Evolutionary conservation across 2,329 filamentous ascomycete genomes (phyloP).

Genomic region (Emydomyces testavorans): DNA sequence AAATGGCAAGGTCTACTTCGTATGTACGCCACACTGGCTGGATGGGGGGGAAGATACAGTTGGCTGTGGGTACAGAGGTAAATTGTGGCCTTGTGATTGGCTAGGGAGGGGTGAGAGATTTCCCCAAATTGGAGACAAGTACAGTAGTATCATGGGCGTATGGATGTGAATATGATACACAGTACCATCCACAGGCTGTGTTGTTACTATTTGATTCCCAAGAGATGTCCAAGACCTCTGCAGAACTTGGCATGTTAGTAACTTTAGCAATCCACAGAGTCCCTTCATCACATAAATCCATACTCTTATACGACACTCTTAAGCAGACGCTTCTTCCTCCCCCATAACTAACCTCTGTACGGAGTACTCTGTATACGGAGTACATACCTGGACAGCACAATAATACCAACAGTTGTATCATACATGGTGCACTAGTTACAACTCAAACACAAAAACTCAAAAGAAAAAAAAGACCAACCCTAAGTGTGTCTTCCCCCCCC

Average conservation of each 20-base stretch:
- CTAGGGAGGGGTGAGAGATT: background rate
- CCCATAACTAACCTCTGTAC: too few species aligned
- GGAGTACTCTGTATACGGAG: too few species aligned
- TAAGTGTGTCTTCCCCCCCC: background rate
- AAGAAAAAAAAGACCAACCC: background rate
- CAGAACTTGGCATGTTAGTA: background rate
- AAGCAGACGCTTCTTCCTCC: too few species aligned
- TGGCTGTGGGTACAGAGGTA: slow-evolving; percentile 1
- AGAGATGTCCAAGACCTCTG: too few species aligned
- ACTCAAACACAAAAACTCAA: background rate
- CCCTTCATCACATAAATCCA: background rate
- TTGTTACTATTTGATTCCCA: too few species aligned
- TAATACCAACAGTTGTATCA: too few species aligned
- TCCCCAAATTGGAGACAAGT: background rate
- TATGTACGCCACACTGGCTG: background rate
- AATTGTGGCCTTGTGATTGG: slow-evolving; percentile 4
- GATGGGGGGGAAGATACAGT: background rate
- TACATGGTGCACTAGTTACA: too few species aligned
- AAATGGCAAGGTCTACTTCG: background rate
- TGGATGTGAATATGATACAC: too few species aligned
- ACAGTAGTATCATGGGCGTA: background rate
- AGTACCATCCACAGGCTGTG: too few species aligned
- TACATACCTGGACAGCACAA: too few species aligned
- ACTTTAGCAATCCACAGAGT: background rate
- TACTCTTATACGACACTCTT: too few species aligned